Conservation (phyloP, 768 basidiomycete genomes). For the Xerocomellus intermedius region DNA sequence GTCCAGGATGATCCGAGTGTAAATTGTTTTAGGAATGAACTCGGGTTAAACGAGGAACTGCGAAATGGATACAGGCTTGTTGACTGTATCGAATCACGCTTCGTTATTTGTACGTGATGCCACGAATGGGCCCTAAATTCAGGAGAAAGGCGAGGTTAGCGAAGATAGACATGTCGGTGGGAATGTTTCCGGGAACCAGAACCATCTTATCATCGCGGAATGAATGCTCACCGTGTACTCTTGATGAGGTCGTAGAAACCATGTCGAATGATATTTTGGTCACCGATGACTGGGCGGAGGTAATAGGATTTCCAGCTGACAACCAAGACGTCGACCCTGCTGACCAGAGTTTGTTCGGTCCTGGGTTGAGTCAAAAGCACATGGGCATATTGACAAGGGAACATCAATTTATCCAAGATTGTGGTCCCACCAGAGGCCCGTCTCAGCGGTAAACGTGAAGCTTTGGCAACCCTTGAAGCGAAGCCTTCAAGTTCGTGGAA, state of each 20-base stretch:
- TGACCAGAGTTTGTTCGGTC: background rate
- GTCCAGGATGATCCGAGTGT: slow-evolving; percentile 22
- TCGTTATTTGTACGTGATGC: slow-evolving; percentile 30
- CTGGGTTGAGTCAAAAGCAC: slow-evolving; percentile 4
- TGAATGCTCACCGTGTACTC: background rate
- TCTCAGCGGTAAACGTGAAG: background rate
- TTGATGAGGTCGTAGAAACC: background rate
- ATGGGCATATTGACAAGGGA: slow-evolving; percentile 12
- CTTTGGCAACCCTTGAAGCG: background rate
- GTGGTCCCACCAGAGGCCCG: background rate
- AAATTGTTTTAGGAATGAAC: slow-evolving; percentile 19
- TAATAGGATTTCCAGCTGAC: background rate
- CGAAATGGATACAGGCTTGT: slow-evolving; percentile 13
- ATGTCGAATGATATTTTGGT: background rate
- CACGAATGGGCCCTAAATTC: slow-evolving; percentile 20
- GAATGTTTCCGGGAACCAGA: slow-evolving; percentile 3
- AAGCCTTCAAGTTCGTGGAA: background rate
- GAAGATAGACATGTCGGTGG: slow-evolving; percentile 1
- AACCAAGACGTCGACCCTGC: slow-evolving; percentile 1
- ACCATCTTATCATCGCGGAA: background rate
- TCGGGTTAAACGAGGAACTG: slow-evolving; percentile 13
- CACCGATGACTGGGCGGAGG: background rate
- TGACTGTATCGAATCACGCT: background rate
- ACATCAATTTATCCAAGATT: slow-evolving; percentile 14
- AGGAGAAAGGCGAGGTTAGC: slow-evolving; percentile 27